Evolutionary conservation across 441 rosid species (phyloP), one percentile per base, ranked within the genome.

Genomic region (Sinapis alba): DNA sequence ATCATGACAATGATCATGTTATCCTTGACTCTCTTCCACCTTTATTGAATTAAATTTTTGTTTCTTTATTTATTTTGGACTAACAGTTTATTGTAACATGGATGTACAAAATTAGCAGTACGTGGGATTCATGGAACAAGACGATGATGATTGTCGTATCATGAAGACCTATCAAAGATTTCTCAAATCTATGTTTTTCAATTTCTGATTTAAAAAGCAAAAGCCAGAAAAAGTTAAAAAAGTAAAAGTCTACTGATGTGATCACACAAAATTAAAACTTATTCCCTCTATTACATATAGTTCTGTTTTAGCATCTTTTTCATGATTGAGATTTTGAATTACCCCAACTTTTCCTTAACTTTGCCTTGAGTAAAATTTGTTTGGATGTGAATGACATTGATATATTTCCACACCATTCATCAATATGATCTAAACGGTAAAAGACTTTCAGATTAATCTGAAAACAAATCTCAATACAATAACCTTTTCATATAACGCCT

Each of bases 121-220:
- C 77, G 21, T 72, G 77, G 77, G 77, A 65, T 50, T 72, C 77
- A 78, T 61, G 65, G 16, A 77, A 77, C 71, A 77, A 59, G 80
- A 71, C 68, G 64, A 65, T 65, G 72, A 77, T 77, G 76, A 77
- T 77, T 77, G 77, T 77, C 80, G 36, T 59, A 77, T 77, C 77
- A 71, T 66, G 73, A 71, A 65, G 59, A 71, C 80, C 19, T 60
- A 71, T 77, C 64, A 65, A 77, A 77, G 63, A 72, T 65, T 43
- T 77, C 21, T 50, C 34, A 67, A 71, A 71, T 71, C 76, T 34
- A 36, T 77, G 79, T 76, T 76, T 69, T 65, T 77, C 64, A 71
- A 77, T 66, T 77, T 50, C 64, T 5, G 71, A 41, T 67, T 65
- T 32, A 59, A 64, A 77, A 71, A 60, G 36, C 32, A 71, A 71